These are phyloP conservation scores for Syzygium syzygioides DNA, from an alignment of 441 rosid species.

Conservation along the genomic window DNA sequence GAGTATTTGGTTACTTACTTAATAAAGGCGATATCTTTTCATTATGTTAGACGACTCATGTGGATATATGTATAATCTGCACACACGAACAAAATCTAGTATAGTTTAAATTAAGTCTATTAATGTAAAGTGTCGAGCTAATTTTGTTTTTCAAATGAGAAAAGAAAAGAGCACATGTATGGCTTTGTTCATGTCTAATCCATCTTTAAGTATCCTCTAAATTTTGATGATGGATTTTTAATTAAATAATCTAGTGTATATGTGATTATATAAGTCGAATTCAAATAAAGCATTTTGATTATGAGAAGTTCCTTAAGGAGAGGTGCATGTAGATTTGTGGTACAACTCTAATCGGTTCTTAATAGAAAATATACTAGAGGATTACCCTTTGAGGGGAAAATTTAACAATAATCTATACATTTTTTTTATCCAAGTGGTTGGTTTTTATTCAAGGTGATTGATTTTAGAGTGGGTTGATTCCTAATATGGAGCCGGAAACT, in stretches of 20 bases:
- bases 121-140: not conserved
- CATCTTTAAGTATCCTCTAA: not conserved
- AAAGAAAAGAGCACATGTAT: not conserved
- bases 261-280: not conserved
- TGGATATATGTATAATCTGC: not conserved
- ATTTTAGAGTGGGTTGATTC: too few relatives aligned
- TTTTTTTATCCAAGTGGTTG: not conserved
- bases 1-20: not conserved
- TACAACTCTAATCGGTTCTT: not conserved
- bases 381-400: not conserved
- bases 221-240: not conserved
- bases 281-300: not conserved
- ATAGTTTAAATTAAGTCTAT: not conserved
- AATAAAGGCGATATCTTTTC: not conserved
- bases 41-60: rapidly evolving
- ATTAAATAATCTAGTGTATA: too few relatives aligned
- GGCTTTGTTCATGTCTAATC: not conserved
- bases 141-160: rapidly evolving
- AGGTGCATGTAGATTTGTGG: not conserved
- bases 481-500: too few relatives aligned
- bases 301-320: not conserved
- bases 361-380: not conserved
- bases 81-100: not conserved
- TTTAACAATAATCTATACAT: too few relatives aligned
- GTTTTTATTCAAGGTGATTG: too few relatives aligned